Evolutionary conservation across 2,329 filamentous ascomycete genomes (phyloP).

Genomic region (Nectriaceae sp.): DNA sequence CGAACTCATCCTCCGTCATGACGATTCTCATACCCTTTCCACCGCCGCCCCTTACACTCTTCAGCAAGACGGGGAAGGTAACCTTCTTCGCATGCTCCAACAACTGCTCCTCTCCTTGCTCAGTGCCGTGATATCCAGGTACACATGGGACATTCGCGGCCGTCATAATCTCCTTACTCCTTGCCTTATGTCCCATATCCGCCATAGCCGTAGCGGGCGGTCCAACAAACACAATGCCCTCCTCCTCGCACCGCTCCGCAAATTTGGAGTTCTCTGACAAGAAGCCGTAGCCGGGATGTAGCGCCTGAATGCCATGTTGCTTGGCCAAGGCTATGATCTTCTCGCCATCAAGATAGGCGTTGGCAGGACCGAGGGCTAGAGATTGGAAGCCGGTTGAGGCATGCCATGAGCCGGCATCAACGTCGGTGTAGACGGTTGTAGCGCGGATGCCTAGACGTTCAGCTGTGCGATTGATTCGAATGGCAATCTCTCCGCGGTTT

Average conservation of each 20-base stretch:
- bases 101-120: conserved; percentile 68
- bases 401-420: conserved; percentile 85
- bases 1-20: conserved; percentile 66
- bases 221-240: conserved; percentile 91
- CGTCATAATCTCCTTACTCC: conserved; percentile 96
- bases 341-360: conserved; percentile 90
- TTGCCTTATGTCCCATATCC: conserved; percentile 92
- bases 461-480: conserved; percentile 89
- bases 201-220: conserved; percentile 80
- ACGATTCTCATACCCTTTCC: conserved; percentile 86
- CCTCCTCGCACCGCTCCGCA: conserved; percentile 83
- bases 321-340: conserved; percentile 89
- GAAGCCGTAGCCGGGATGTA: conserved; percentile 97
- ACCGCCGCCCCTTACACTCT: conserved; percentile 79
- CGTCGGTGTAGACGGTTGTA: conserved; percentile 92
- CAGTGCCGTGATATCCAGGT: conserved; percentile 87
- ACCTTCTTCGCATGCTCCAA: conserved; percentile 71
- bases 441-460: conserved; percentile 86
- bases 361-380: conserved; percentile 78
- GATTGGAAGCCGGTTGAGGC: conserved; percentile 82
- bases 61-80: conserved; percentile 71
- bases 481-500: conserved; percentile 94
- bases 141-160: conserved; percentile 94
- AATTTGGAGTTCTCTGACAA: conserved; percentile 92
- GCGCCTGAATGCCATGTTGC: conserved; percentile 81